Evolutionary conservation across 2,329 filamentous ascomycete species (phyloP), one percentile per base, ranked within the genome.

Genomic region (Calonectria crousiana): DNA sequence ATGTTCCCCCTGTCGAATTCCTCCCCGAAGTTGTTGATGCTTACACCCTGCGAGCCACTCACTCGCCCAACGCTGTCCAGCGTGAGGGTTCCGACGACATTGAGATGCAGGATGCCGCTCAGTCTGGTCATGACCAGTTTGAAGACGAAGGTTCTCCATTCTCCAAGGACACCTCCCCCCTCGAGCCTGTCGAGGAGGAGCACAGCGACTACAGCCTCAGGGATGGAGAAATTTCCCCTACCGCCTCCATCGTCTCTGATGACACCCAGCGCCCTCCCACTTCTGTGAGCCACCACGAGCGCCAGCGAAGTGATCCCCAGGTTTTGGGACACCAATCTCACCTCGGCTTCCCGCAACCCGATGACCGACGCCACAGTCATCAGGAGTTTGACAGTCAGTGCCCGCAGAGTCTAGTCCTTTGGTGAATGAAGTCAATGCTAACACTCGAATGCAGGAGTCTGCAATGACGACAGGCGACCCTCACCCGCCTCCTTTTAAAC

Each of bases 1-100:
- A 89, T 71, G 87, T 92, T 2, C 90, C 90, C 0, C 90, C 91
- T 74, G 89, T 92, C 71, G 90, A 92, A 82, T 89, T 92, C 23
- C 85, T 92, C 5, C 90, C 90, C 2, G 88, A 89, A 72, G 89
- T 92, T 76, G 83, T 84, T 18, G 86, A 85, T 44, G 85, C 85
- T 13, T 78, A 81, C 38, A 76, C 76, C 36, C 76, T 75, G 18
- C 53, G 65, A n/a, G 56, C 73, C 41, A 69, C 78, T 30, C 78
- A 79, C 69, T 71, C 76, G 13, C 74, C 78, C 34, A 58, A 58
- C 30, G 65, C 72, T 36, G 26, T 64, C 28, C 64, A 65, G 34
- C 60, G 52, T 18, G 73, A 75, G 49, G 38, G 69, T 30, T 76
- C 74, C 26, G 73, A 69, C 18, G 76, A 78, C 26, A 58, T 73